Percentiles rank a stretch among this genome's conserved stretches.
Conservation (phyloP, 2,329 filamentous ascomycete genomes). For the Sporothrix curviconia region DNA sequence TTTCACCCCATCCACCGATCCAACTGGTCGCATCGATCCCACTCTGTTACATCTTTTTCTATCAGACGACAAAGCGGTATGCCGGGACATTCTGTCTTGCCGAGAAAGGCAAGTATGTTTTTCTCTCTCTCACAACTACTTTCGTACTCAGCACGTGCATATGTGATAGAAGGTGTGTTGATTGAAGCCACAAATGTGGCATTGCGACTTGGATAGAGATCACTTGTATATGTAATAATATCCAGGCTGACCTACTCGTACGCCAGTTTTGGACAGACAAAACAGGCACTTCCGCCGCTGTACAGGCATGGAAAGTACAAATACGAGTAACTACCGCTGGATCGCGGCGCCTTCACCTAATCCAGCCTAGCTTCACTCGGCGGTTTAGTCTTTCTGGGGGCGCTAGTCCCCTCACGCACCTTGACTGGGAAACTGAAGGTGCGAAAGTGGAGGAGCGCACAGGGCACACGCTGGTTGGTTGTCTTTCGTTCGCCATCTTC, state of each 20-base stretch:
- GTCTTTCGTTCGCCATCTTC: background rate
- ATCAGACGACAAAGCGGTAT: no score
- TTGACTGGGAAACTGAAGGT: background rate
- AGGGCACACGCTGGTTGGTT: background rate
- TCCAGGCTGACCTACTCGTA: background rate
- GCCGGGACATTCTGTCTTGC: no score
- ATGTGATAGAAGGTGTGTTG: no score
- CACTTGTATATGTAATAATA: no score
- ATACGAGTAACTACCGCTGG: background rate
- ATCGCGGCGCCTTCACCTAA: background rate
- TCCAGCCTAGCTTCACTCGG: background rate
- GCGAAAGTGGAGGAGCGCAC: background rate
- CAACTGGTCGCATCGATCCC: no score
- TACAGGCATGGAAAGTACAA: background rate
- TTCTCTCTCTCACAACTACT: no score
- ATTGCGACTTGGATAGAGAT: no score
- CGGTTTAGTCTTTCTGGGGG: background rate
- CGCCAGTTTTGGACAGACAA: conserved; percentile 1
- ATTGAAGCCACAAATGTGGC: no score
- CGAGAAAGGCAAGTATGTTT: no score
- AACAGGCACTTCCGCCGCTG: conserved; percentile 14
- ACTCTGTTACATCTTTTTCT: no score
- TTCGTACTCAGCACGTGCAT: no score
- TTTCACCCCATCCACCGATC: no score
- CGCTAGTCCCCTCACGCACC: background rate